These are phyloP conservation scores for Hawksworthiomyces lignivorus DNA, from an alignment of 2,329 filamentous ascomycete genomes.

Conservation along the genomic window DNA sequence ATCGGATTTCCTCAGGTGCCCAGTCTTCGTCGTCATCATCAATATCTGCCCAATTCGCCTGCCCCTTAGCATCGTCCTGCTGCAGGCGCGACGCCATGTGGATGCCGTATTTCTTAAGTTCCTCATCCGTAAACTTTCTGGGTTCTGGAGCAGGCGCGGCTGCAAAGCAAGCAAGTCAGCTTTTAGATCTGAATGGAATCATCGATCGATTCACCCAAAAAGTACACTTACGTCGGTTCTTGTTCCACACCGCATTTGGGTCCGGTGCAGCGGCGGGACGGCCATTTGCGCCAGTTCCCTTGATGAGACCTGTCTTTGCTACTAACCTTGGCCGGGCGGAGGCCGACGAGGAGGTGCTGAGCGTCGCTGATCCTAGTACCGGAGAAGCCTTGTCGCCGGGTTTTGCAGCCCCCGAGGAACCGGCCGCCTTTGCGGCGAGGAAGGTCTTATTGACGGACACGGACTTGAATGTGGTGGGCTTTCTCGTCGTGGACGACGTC, in stretches of 20 bases:
- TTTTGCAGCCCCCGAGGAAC: slow-evolving; percentile 36
- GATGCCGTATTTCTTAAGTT: slow-evolving; percentile 79
- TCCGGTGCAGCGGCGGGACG: slow-evolving; percentile 58
- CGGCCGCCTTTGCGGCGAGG: slow-evolving; percentile 59
- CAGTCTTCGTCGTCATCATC: slow-evolving; percentile 85
- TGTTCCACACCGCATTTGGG: slow-evolving; percentile 76
- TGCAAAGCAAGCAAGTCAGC: slow-evolving; percentile 24
- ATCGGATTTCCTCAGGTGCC: slow-evolving; percentile 77
- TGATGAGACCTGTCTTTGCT: slow-evolving; percentile 61
- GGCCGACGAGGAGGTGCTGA: slow-evolving; percentile 38
- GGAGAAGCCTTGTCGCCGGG: slow-evolving; percentile 41
- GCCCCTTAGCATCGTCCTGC: slow-evolving; percentile 56
- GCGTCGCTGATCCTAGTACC: slow-evolving; percentile 32
- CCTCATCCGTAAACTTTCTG: slow-evolving; percentile 79
- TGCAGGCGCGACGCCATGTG: slow-evolving; percentile 74
- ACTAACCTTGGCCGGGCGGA: slow-evolving; percentile 61
- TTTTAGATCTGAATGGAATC: too few species aligned
- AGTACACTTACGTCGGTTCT: slow-evolving; percentile 63
- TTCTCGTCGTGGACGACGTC: slow-evolving; percentile 57
- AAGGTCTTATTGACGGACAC: slow-evolving; percentile 83
- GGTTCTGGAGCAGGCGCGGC: slow-evolving; percentile 60
- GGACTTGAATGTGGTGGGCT: slow-evolving; percentile 71
- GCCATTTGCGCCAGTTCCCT: slow-evolving; percentile 45
- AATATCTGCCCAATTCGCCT: slow-evolving; percentile 83
- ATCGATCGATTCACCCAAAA: neutral